These are phyloP conservation scores for Sporisorium iseilematis-ciliati DNA, from an alignment of 1,284 basidiomycete species.

Conservation along the genomic window DNA sequence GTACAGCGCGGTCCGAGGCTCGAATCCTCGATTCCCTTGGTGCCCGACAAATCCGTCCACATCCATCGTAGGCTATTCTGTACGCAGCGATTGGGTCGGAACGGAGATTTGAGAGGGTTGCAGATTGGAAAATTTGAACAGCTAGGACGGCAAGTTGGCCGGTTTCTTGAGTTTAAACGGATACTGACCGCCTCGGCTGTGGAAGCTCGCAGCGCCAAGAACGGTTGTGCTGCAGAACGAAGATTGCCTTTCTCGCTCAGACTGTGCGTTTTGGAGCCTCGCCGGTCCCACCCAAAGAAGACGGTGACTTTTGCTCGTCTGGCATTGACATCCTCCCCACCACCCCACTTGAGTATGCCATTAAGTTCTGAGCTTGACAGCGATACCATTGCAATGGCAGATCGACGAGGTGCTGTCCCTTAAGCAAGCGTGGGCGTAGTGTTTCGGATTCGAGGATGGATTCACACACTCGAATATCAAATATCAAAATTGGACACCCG, in stretches of 20 bases:
- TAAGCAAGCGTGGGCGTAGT: too few species aligned
- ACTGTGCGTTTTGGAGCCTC: too few species aligned
- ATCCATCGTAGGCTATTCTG: too few species aligned
- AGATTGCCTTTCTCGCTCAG: not conserved
- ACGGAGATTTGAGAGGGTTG: not conserved
- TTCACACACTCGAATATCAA: not conserved
- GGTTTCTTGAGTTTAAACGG: not conserved
- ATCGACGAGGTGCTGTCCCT: too few species aligned
- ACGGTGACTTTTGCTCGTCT: too few species aligned
- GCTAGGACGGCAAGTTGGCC: not conserved
- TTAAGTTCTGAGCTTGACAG: too few species aligned
- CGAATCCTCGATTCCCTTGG: not conserved
- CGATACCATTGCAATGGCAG: too few species aligned
- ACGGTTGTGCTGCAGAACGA: not conserved
- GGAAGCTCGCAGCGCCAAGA: slow-evolving; percentile 7
- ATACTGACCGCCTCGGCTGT: not conserved
- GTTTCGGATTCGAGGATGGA: not conserved
- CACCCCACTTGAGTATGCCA: too few species aligned
- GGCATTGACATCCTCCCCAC: too few species aligned
- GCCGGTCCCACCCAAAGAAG: too few species aligned
- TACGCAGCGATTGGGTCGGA: not conserved
- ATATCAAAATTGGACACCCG: not conserved
- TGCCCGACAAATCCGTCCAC: slow-evolving; percentile 2
- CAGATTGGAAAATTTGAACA: not conserved
- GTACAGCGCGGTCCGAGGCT: not conserved